These are phyloP conservation scores for Leishmania mexicana DNA, from an alignment of 208 protist species.

Conservation along the genomic window DNA sequence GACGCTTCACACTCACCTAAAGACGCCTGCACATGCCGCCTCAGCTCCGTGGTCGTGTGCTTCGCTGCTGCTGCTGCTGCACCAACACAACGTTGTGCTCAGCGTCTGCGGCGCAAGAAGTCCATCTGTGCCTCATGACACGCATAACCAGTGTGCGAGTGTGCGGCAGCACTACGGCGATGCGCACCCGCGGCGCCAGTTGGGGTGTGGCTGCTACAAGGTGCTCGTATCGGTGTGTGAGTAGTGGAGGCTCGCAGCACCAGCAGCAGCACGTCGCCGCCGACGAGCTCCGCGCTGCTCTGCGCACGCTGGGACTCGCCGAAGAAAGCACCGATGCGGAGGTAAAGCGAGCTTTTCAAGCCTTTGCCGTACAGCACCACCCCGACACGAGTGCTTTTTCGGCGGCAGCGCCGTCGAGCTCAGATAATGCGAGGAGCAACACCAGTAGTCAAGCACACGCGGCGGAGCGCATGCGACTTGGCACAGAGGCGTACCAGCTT, in stretches of 20 bases:
- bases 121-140: background rate
- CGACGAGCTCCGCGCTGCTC: slow-evolving; percentile 41
- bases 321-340: slow-evolving; percentile 58
- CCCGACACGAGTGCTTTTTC: slow-evolving; percentile 40
- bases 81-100: background rate
- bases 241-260: slow-evolving; percentile 1
- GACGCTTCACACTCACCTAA: background rate
- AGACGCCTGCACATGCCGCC: background rate
- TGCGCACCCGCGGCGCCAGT: background rate
- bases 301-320: slow-evolving; percentile 43
- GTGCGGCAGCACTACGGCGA: background rate
- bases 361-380: slow-evolving; percentile 56
- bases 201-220: background rate
- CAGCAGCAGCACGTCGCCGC: slow-evolving; percentile 22
- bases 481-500: slow-evolving; percentile 70
- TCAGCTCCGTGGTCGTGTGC: background rate
- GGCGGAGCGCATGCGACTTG: slow-evolving; percentile 19
- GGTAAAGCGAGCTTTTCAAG: slow-evolving; percentile 58
- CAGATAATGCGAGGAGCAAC: background rate
- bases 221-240: slow-evolving; percentile 4
- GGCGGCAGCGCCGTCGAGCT: background rate
- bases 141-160: background rate
- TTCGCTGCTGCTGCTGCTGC: background rate
- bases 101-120: background rate
- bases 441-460: slow-evolving; percentile 3